Evolutionary conservation across 805 yeast species (phyloP).

Genomic region (Ogataea wickerhamii): DNA sequence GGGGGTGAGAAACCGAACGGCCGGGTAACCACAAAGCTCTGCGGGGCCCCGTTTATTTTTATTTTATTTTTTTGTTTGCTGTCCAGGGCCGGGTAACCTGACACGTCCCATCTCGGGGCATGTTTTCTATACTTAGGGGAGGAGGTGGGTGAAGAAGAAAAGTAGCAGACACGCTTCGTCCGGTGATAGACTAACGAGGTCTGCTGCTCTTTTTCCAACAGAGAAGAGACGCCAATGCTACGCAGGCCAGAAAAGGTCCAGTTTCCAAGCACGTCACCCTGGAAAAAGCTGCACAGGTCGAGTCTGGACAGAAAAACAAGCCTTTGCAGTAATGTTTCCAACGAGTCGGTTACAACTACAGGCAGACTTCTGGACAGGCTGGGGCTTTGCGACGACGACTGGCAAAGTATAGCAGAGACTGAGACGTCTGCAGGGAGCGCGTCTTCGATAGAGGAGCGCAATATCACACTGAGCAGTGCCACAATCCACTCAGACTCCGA

Average conservation of each 20-base stretch:
- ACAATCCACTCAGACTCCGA: neutral
- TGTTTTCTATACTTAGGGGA: no score
- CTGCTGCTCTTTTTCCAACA: no score
- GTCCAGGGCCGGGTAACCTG: no score
- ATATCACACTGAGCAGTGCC: neutral
- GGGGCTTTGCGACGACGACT: conserved; percentile 31
- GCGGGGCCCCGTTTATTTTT: no score
- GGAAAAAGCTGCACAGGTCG: conserved; percentile 10
- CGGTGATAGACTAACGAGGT: no score
- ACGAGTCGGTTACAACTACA: conserved; percentile 28
- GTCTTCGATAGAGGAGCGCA: neutral
- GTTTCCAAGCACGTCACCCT: conserved; percentile 10
- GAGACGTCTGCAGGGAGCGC: neutral
- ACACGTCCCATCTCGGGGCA: no score
- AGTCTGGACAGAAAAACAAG: conserved; percentile 6
- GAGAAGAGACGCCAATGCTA: no score
- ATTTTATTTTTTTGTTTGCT: no score
- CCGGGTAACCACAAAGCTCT: no score
- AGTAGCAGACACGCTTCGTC: no score
- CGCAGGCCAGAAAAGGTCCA: conserved; percentile 3
- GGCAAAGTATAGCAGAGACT: conserved; percentile 16
- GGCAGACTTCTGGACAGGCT: conserved; percentile 33
- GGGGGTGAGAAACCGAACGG: no score
- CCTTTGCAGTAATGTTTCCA: conserved; percentile 22
- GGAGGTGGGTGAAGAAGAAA: no score